Evolutionary conservation across 2,329 filamentous ascomycete genomes (phyloP).

Genomic region (Endoconidiophora laricicola): DNA sequence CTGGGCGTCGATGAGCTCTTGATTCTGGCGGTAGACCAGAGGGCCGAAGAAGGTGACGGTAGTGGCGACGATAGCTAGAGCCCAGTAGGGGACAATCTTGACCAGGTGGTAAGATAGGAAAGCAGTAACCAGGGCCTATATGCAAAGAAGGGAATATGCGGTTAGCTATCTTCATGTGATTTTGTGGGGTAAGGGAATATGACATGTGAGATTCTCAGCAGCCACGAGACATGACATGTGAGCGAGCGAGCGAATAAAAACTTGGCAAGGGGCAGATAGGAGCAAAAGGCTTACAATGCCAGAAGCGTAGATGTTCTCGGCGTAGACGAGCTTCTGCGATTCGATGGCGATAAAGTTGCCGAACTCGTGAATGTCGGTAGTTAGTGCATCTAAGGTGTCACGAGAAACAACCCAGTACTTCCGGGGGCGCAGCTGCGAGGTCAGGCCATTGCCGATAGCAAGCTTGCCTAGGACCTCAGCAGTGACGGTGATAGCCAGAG

Average conservation of each 20-base stretch:
- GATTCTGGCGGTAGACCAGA: constrained; percentile 48
- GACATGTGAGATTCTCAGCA: no score
- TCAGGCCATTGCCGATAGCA: constrained; percentile 42
- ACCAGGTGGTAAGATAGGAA: constrained; percentile 52
- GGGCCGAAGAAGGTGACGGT: constrained; percentile 45
- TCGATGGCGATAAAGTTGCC: constrained; percentile 59
- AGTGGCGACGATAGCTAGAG: constrained; percentile 42
- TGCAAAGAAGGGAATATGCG: not conserved
- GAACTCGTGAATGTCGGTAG: constrained; percentile 50
- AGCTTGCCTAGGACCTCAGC: constrained; percentile 46
- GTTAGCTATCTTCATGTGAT: not conserved
- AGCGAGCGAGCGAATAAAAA: not conserved
- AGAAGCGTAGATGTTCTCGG: constrained; percentile 47
- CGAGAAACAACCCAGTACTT: constrained; percentile 51
- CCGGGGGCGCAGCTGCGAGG: constrained; percentile 48
- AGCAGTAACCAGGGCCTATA: constrained; percentile 39
- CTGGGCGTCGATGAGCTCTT: constrained; percentile 51
- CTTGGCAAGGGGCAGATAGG: not conserved
- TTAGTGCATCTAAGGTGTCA: constrained; percentile 41
- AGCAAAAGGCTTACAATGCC: constrained; percentile 32
- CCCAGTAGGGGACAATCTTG: constrained; percentile 56
- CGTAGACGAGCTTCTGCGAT: constrained; percentile 50
- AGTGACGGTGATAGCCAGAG: constrained; percentile 40
- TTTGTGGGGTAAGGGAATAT: not conserved
- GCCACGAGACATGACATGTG: not conserved